phyloP scores from a whole-genome alignment of 2,329 filamentous ascomycete species.

The Talaromyces piceae region DNA sequence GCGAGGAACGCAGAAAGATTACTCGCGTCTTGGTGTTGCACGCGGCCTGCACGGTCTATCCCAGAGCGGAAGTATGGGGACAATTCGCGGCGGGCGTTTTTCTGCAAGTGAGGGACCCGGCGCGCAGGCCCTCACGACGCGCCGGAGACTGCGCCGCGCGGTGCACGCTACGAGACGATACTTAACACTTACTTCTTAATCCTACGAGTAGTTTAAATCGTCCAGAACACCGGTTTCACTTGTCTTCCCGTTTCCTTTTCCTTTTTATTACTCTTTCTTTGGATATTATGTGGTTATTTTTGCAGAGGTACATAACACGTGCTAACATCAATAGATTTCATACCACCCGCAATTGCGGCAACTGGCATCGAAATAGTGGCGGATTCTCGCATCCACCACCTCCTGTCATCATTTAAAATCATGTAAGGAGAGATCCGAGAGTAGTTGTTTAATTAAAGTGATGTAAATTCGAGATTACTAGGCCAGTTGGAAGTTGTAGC shows the following conservation, averaged over 20 bases:
- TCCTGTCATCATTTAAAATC: too few relatives aligned
- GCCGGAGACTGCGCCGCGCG: background rate
- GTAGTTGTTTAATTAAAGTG: too few relatives aligned
- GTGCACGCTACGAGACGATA: background rate
- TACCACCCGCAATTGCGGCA: too few relatives aligned
- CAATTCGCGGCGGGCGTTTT: background rate
- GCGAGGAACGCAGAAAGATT: background rate
- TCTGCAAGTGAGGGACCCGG: background rate
- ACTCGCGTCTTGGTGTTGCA: background rate
- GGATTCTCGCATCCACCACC: too few relatives aligned
- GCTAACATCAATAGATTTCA: too few relatives aligned
- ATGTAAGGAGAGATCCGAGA: too few relatives aligned
- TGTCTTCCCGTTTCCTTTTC: background rate
- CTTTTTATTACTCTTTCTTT: background rate
- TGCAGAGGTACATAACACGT: too few relatives aligned
- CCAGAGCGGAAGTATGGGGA: background rate
- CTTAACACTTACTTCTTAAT: background rate
- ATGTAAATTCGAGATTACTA: too few relatives aligned
- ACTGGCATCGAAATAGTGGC: too few relatives aligned
- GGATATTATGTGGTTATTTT: too few relatives aligned
- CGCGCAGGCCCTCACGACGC: background rate
- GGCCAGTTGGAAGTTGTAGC: too few relatives aligned
- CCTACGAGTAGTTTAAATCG: too few relatives aligned
- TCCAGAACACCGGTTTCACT: background rate
- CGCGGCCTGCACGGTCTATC: constrained; percentile 1